Evolutionary conservation across 2,329 filamentous ascomycete species (phyloP), one percentile per base, ranked within the genome.

Genomic region (Venturia carpophila): DNA sequence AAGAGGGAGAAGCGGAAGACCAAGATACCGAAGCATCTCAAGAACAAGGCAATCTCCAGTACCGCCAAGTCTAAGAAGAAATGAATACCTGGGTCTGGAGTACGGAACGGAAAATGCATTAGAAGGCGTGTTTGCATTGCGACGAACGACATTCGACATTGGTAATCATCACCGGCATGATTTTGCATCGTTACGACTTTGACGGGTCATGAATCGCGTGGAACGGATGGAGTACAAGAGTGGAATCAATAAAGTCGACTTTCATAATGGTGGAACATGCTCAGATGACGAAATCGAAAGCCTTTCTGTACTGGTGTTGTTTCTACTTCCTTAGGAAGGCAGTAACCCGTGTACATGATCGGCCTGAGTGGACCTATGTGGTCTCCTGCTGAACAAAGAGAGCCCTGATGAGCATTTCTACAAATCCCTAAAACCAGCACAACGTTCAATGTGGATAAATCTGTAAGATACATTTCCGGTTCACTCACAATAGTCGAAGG

Each of bases 21-120:
- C 4, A 99, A 99, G 81, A 96, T 99, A 78, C 93, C 94, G 0
- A 99, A 99, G 79, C 87, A 95, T 74, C 69, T 96, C 42, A 99
- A 99, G 83, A 97, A 97, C 81, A 90, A 89, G 74, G 77, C 96
- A 66, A 84, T 96, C 34, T 83, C 82, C 24, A 45, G 24, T 13
- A 52, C 42, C 17, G 63, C 63, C 21, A 56, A 60, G 19, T 13
- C 60, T 9, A 63, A 49, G 43, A 62, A 63, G 34, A 55, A 41
- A 17, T 64, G 56, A 21, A 13, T 17, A 15, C n/a, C 13, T 10
- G 47, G 21, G 11, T 47, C n/a, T 15, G 1, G 34, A 37, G n/a
- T 27, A n/a, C n/a, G 27, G 27, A 42, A 41, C 24, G 49, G 13
- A 1, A 24, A 42, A 52, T 17, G 47, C 34, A 34, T 63, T 47